These are phyloP conservation scores for Eragrostis curvula DNA, from an alignment of 176 grass and related monocot species.

Conservation along the genomic window DNA sequence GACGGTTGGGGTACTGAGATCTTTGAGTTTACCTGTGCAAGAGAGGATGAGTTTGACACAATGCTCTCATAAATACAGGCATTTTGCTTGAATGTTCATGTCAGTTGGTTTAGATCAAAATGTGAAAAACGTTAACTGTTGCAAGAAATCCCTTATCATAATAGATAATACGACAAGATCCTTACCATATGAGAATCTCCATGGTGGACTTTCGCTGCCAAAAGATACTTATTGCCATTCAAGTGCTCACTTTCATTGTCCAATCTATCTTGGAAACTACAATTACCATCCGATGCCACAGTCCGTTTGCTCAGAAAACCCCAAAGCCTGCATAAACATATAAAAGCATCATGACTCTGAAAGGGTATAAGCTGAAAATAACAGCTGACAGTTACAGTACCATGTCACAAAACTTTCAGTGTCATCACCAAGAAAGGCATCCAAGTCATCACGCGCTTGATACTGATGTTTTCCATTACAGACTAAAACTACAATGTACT, in stretches of 20 bases:
- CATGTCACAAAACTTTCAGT: slow-evolving; percentile 82
- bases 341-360: slow-evolving; percentile 32
- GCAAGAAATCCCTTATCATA: slow-evolving; percentile 7
- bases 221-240: slow-evolving; percentile 26
- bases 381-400: slow-evolving; percentile 47
- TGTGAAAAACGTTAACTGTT: neutral
- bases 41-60: neutral
- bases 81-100: slow-evolving; percentile 28
- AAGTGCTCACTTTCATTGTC: slow-evolving; percentile 9
- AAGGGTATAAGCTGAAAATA: neutral
- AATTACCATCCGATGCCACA: slow-evolving; percentile 38
- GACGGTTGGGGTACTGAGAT: slow-evolving; percentile 35
- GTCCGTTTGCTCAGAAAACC: slow-evolving; percentile 48
- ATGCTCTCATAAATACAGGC: slow-evolving; percentile 20
- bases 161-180: slow-evolving; percentile 17
- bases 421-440: slow-evolving; percentile 82
- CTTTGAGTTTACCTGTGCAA: slow-evolving; percentile 48
- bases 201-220: neutral
- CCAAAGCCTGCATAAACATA: slow-evolving; percentile 61
- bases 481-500: slow-evolving; percentile 85
- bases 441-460: slow-evolving; percentile 81
- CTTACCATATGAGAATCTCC: slow-evolving; percentile 35
- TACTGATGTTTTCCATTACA: slow-evolving; percentile 92
- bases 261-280: slow-evolving; percentile 22
- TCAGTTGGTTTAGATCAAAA: slow-evolving; percentile 39